A percentile compares a stretch with the other conserved stretches of the same genome.
phyloP scores from a whole-genome alignment of 345 rosid species.

The Eucalyptus sp. region DNA sequence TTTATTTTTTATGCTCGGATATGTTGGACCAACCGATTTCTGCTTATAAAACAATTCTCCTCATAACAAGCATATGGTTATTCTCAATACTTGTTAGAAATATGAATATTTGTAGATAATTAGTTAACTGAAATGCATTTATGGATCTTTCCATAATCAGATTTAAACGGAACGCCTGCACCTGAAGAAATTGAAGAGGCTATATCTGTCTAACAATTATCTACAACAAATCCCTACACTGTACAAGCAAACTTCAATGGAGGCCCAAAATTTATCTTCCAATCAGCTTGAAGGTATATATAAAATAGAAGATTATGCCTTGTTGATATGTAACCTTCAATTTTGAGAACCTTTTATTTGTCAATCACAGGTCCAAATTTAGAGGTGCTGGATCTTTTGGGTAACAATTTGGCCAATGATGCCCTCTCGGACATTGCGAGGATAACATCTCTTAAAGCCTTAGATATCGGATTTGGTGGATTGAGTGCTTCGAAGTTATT shows the following conservation, averaged over 20 bases:
- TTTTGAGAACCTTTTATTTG: neutral
- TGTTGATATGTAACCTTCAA: neutral
- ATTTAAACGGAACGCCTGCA: neutral
- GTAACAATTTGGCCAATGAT: neutral
- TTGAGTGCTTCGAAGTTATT: neutral
- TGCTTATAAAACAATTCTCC: neutral
- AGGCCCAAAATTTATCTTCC: neutral
- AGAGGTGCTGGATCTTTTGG: neutral
- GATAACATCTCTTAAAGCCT: neutral
- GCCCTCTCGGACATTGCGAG: accelerated
- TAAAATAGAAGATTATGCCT: neutral
- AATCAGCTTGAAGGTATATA: neutral
- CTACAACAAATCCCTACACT: neutral
- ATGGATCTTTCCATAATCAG: too few relatives aligned
- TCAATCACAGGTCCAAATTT: neutral
- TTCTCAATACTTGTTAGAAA: too few relatives aligned
- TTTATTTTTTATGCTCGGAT: neutral
- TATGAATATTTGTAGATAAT: too few relatives aligned
- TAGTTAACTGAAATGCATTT: accelerated
- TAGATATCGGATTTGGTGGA: accelerated
- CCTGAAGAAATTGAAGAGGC: neutral
- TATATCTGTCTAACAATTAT: neutral
- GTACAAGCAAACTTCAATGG: neutral
- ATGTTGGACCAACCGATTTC: neutral
- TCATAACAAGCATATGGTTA: neutral